A percentile compares a stretch with the other conserved stretches of the same genome.
phyloP scores from a whole-genome alignment of 2,329 filamentous ascomycete genomes.

The Cytospora leucostoma region DNA sequence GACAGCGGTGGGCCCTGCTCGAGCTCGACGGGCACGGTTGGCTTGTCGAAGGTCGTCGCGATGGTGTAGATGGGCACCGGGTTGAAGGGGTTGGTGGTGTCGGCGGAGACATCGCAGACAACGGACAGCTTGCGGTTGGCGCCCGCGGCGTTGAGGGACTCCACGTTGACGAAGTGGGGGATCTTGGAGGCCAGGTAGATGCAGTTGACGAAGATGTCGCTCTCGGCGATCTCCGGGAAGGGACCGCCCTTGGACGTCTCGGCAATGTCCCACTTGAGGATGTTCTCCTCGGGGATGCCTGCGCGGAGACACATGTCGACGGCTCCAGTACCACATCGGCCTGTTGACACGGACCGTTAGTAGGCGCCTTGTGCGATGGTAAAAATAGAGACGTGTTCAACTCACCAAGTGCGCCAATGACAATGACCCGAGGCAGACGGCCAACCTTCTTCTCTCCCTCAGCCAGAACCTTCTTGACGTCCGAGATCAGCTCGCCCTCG shows the following conservation, averaged over 20 bases:
- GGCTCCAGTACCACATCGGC: conserved; percentile 82
- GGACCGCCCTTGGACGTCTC: conserved; percentile 78
- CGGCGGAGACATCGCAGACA: conserved; percentile 77
- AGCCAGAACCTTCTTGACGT: conserved; percentile 72
- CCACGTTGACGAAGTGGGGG: conserved; percentile 75
- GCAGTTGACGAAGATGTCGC: conserved; percentile 81
- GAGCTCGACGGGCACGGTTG: conserved; percentile 76
- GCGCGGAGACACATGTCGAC: conserved; percentile 76
- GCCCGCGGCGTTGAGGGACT: conserved; percentile 63
- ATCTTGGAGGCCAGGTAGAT: conserved; percentile 83
- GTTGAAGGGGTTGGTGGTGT: conserved; percentile 73
- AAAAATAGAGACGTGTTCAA: background rate
- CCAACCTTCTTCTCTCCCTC: conserved; percentile 65
- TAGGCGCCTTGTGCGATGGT: background rate
- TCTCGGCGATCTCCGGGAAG: conserved; percentile 75
- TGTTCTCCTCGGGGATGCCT: conserved; percentile 68
- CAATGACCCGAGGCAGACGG: conserved; percentile 70
- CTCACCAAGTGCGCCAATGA: conserved; percentile 65
- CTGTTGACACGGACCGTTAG: conserved; percentile 41
- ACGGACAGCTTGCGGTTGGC: conserved; percentile 71
- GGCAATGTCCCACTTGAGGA: conserved; percentile 71
- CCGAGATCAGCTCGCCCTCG: conserved; percentile 69
- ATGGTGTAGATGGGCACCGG: conserved; percentile 77
- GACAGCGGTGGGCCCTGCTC: conserved; percentile 61
- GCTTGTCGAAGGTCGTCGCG: conserved; percentile 84